Evolutionary conservation across 1,284 basidiomycete genomes (phyloP).

Genomic region (Puccinia hordei): DNA sequence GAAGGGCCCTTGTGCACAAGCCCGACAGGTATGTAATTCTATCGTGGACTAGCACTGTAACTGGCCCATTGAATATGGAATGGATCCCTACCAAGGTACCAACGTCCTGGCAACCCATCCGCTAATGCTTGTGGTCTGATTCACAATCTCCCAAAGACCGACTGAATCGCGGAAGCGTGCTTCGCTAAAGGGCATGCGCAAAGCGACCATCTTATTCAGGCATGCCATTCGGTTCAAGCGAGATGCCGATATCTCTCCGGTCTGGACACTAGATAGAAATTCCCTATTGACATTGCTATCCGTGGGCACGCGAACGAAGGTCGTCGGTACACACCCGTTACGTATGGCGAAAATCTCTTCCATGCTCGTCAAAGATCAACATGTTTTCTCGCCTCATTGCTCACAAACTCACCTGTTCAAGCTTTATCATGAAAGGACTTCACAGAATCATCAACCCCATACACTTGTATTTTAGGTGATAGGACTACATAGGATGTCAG

Average conservation of each 20-base stretch:
- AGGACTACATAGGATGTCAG: neutral
- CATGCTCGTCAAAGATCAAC: neutral
- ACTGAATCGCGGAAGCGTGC: neutral
- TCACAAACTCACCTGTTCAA: neutral
- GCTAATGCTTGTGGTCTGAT: neutral
- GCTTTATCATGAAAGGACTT: neutral
- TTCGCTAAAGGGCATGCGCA: neutral
- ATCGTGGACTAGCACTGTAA: constrained; percentile 1
- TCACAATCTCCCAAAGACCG: neutral
- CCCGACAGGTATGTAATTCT: neutral
- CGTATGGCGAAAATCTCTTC: neutral
- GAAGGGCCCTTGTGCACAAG: neutral
- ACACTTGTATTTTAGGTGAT: neutral
- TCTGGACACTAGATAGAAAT: neutral
- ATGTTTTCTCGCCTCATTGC: neutral
- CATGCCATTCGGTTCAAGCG: neutral
- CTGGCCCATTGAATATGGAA: neutral
- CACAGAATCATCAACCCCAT: neutral
- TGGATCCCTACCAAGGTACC: neutral
- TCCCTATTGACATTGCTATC: neutral
- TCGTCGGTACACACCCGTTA: no score
- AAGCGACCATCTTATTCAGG: neutral
- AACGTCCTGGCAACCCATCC: neutral
- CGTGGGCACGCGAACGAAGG: neutral
- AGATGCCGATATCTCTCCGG: neutral